phyloP scores from a whole-genome alignment of 1,284 basidiomycete species.

The Marasmius sp. region DNA sequence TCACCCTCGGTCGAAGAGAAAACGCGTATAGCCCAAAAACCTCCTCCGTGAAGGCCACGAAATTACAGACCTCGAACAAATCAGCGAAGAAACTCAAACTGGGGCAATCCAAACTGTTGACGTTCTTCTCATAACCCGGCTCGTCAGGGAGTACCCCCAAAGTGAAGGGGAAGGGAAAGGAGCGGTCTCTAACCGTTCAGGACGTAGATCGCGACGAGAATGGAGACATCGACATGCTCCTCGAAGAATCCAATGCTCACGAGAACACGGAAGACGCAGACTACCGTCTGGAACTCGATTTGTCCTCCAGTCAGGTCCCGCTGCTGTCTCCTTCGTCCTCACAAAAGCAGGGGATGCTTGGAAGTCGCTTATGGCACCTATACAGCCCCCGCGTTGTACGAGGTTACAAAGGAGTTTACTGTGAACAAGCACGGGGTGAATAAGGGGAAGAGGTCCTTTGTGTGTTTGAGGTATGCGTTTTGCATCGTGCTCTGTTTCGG shows the following conservation, averaged over 20 bases:
- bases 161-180: conserved; percentile 23
- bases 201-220: background rate
- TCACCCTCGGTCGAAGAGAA: too few species aligned
- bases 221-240: conserved; percentile 25
- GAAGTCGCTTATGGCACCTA: conserved; percentile 73
- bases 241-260: conserved; percentile 15
- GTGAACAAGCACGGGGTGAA: conserved; percentile 93
- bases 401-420: conserved; percentile 78
- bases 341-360: conserved; percentile 42
- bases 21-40: too few species aligned
- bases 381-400: conserved; percentile 75
- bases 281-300: conserved; percentile 46
- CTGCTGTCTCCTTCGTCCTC: conserved; percentile 12
- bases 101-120: conserved; percentile 58
- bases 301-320: conserved; percentile 33
- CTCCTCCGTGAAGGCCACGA: too few species aligned
- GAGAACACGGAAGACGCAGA: conserved; percentile 35
- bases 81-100: conserved; percentile 29
- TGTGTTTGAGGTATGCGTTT: too few species aligned
- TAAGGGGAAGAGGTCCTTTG: conserved; percentile 92
- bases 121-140: conserved; percentile 46
- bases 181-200: conserved; percentile 11
- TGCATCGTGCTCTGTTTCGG: conserved; percentile 28
- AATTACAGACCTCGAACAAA: background rate
- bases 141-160: conserved; percentile 22